These are phyloP conservation scores for Dianthus caryophyllus DNA, from an alignment of 148 eudicot genomes.

Conservation along the genomic window DNA sequence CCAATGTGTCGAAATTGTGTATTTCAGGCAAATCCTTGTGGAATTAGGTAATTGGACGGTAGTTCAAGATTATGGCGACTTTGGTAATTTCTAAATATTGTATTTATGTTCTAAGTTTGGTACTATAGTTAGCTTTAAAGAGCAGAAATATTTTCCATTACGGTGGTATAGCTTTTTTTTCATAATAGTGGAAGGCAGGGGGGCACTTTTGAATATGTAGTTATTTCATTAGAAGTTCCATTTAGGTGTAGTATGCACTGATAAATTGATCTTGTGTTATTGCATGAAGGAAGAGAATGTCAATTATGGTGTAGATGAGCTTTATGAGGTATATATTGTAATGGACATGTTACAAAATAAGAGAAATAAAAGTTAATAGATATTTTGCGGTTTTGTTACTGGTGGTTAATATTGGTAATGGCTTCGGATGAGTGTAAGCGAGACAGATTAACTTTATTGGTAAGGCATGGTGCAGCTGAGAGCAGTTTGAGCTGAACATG, in stretches of 20 bases:
- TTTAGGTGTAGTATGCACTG: too few species aligned
- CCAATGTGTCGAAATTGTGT: not conserved
- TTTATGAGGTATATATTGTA: too few species aligned
- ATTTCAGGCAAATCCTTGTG: not conserved
- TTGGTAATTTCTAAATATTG: not conserved
- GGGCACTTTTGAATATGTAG: not conserved
- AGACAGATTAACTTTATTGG: too few species aligned
- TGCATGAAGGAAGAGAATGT: not conserved
- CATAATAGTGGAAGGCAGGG: not conserved
- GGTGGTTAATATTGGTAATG: too few species aligned
- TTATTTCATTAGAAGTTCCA: not conserved
- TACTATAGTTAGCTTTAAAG: not conserved
- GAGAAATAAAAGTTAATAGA: too few species aligned
- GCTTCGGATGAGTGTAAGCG: too few species aligned
- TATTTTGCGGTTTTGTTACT: too few species aligned
- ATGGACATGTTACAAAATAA: too few species aligned
- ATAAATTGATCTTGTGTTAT: not conserved
- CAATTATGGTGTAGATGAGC: not conserved
- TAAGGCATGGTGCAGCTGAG: too few species aligned
- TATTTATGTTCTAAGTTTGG: not conserved
- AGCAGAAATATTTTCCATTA: not conserved
- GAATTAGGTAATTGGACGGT: not conserved
- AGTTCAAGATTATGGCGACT: not conserved
- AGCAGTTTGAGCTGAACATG: too few species aligned
- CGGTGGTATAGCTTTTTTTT: not conserved